Base-by-base conservation (phyloP, 1,139 yeast species). In the Yamadazyma triangularis region DNA sequence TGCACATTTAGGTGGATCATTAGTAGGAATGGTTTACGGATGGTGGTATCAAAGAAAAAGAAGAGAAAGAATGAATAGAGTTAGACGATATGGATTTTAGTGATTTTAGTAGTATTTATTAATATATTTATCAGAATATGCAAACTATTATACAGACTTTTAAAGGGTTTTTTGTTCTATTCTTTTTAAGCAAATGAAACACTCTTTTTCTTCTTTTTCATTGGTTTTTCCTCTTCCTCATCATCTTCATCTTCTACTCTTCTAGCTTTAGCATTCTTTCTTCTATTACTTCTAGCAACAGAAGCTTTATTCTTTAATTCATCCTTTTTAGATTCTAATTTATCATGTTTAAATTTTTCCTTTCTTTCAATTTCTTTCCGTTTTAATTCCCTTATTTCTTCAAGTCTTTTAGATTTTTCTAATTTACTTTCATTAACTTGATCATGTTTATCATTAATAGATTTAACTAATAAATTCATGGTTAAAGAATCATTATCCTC, bases 1-100 rank as follows among this genome's bases (percentile, higher is more conserved):
- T 13, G 96, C 95, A 3, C 97, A 89, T 60, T 57, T 89, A 28
- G 96, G 96, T 32, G 97, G 97, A 1, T 79, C 91, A 13, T 40
- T 78, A 9, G 77, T 77, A 4, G 97, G 96, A 24, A 61, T 83
- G 4, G 55, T 65, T 6, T 87, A 84, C 58, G 96, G 95, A 2
- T 77, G 79, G 70, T 70, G 71, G 48, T 70, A 73, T 31, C 60
- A 67, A 15, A 66, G 68, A 40, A 59, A 65, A 36, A 57, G 72
- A 25, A 58, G 62, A 41, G 66, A 62, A 33, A 62, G 64, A 38
- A 57, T 62, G 30, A 27, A 23, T 30, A 38, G 37, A 41, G 36
- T 25, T 38, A 27, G 25, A 22, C 20, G 8, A 7, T 18, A 18
- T 18, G 9, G 20, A 18, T 18, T 18, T 18, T 18, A 18, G 21